Base-by-base conservation (phyloP, 192 early-diverging fungal genomes). In the Coemansia brasiliensis region DNA sequence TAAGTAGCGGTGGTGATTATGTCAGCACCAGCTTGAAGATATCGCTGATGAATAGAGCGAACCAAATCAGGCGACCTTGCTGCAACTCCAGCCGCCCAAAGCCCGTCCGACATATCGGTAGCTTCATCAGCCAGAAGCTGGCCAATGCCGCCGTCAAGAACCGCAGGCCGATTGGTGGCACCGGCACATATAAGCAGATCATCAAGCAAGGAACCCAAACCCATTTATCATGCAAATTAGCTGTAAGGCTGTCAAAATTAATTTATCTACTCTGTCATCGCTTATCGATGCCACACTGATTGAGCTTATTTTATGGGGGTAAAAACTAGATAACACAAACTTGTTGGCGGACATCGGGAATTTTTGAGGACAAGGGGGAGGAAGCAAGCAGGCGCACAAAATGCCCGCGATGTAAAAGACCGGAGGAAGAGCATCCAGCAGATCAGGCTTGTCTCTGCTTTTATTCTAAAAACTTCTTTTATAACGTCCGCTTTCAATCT, bases 11-110 rank as follows among this genome's bases (percentile, higher is more conserved):
- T 85, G 20, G 68, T 81, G 13, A 69, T 69, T 0, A 87, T 67
- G 35, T 87, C 80, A 15, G 82, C 78, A 1, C 85, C 85, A 3
- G 84, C 81, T 21, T 68, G 61, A 53, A 81, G 70, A 46, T 82
- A 85, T 21, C 42, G 37, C 27, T 50, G 57, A 51, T 86, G 85
- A 9, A 77, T 67, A 15, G 56, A 44, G 22, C 39, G 41, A 50
- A 71, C 46, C 15, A 46, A n/a, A 5, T 41, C 52, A 8, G 68
- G 68, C 27, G 37, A 55, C 12, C 61, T 25, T 7, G 51, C 50
- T 16, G 68, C 68, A 2, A 59, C 52, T 18, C 68, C 68, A 1
- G 56, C 46, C 12, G 52, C 61, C 68, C 68, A 71, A 21, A 71
- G 43, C 18, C 57, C 68, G n/a, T 63, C 61, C 17, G 53, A 42